phyloP scores from a whole-genome alignment of 176 grass and related monocot species.

The Cenchrus purpureus region DNA sequence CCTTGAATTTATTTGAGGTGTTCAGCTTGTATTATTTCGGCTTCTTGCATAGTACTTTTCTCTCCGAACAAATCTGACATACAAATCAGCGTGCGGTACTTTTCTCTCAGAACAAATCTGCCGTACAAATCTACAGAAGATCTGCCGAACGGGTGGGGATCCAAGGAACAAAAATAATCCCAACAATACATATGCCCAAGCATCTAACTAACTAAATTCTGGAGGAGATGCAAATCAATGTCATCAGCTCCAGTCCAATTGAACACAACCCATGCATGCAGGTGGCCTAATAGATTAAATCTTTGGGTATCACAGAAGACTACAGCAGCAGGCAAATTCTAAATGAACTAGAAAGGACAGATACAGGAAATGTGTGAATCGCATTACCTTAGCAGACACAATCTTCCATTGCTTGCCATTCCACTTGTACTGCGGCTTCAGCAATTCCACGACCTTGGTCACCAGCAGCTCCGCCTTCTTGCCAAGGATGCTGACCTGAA shows the following conservation, averaged over 20 bases:
- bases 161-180: too few relatives aligned
- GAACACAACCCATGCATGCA: not conserved
- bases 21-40: too few relatives aligned
- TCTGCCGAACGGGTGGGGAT: too few relatives aligned
- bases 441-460: conserved; percentile 25
- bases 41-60: too few relatives aligned
- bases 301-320: not conserved
- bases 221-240: not conserved
- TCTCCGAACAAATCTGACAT: too few relatives aligned
- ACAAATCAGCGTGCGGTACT: too few relatives aligned
- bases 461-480: conserved; percentile 25
- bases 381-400: conserved; percentile 29
- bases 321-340: not conserved
- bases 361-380: not conserved
- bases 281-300: not conserved
- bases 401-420: conserved; percentile 57
- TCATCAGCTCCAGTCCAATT: not conserved
- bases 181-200: not conserved
- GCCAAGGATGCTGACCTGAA: conserved; percentile 8
- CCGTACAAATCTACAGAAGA: too few relatives aligned
- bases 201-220: not conserved
- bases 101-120: too few relatives aligned
- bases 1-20: too few relatives aligned
- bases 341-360: not conserved
- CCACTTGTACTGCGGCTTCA: conserved; percentile 56